These are phyloP conservation scores for Phytophthora lateralis DNA, from an alignment of 352 stramenopile species.

Conservation along the genomic window DNA sequence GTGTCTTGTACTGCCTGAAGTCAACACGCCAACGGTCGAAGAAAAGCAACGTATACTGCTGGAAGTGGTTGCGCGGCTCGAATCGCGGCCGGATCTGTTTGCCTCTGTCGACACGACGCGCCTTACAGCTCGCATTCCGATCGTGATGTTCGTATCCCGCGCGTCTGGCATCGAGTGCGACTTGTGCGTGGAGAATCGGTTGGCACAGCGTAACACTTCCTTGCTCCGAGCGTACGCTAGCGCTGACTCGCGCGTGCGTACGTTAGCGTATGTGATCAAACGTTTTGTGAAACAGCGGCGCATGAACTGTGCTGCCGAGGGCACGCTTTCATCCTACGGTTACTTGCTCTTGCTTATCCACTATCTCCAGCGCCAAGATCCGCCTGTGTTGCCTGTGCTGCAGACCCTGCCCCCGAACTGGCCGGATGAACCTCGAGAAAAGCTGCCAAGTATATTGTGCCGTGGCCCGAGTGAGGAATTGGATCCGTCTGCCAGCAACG, in stretches of 20 bases:
- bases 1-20: constrained; percentile 78
- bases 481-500: constrained; percentile 26
- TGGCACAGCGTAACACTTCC: constrained; percentile 97
- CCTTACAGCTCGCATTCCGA: constrained; percentile 96
- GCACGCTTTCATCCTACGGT: constrained; percentile 84
- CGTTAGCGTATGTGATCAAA: constrained; percentile 85
- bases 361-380: constrained; percentile 75
- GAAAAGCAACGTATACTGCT: constrained; percentile 75
- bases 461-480: constrained; percentile 54
- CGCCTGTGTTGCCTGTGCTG: constrained; percentile 75
- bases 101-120: constrained; percentile 74
- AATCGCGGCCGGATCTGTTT: constrained; percentile 71
- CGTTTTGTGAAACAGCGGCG: constrained; percentile 79
- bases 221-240: constrained; percentile 94
- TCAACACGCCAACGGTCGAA: constrained; percentile 35
- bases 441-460: constrained; percentile 58
- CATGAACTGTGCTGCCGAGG: constrained; percentile 85
- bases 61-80: constrained; percentile 60
- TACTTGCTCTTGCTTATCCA: constrained; percentile 89
- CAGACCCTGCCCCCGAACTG: constrained; percentile 68
- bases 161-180: constrained; percentile 75
- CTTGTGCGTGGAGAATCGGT: constrained; percentile 94
- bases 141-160: constrained; percentile 96
- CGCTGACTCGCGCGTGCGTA: constrained; percentile 72
- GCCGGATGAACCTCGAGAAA: constrained; percentile 40